Evolutionary conservation across 2,329 filamentous ascomycete genomes (phyloP).

Genomic region (Zopfia rhizophila): DNA sequence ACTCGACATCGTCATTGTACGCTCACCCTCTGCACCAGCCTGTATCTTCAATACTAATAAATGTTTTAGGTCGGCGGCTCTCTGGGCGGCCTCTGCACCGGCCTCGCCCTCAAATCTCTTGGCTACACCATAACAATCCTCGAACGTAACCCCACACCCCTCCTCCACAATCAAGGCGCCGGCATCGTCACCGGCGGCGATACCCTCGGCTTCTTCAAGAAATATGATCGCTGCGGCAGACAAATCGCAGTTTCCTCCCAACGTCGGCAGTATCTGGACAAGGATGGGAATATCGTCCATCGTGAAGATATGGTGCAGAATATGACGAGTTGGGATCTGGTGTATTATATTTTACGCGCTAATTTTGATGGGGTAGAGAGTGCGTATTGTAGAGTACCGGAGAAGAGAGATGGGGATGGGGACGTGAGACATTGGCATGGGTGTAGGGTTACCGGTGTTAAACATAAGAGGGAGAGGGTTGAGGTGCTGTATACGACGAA

Average conservation of each 20-base stretch:
- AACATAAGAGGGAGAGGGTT: slow-evolving; percentile 29
- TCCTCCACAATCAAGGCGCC: slow-evolving; percentile 46
- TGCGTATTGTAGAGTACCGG: slow-evolving; percentile 36
- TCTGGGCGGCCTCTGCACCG: slow-evolving; percentile 38
- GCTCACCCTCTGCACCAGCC: background rate
- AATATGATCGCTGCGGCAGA: slow-evolving; percentile 35
- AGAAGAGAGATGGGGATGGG: slow-evolving; percentile 15
- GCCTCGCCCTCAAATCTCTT: slow-evolving; percentile 39
- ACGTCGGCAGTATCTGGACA: slow-evolving; percentile 39
- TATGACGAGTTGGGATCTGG: slow-evolving; percentile 50
- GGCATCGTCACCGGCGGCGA: slow-evolving; percentile 46
- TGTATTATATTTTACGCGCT: slow-evolving; percentile 43
- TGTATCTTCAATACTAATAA: slow-evolving; percentile 8
- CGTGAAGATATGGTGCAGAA: slow-evolving; percentile 43
- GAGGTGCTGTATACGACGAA: slow-evolving; percentile 29
- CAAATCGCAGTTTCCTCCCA: slow-evolving; percentile 37
- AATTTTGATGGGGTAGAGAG: slow-evolving; percentile 44
- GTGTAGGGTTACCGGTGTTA: slow-evolving; percentile 33
- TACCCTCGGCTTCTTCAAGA: slow-evolving; percentile 40
- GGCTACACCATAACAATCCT: slow-evolving; percentile 41
- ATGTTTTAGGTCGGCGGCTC: slow-evolving; percentile 40
- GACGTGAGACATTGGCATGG: slow-evolving; percentile 37
- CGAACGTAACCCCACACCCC: slow-evolving; percentile 41
- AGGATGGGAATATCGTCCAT: slow-evolving; percentile 40
- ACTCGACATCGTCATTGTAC: slow-evolving; percentile 41